Conservation (phyloP, 2,329 filamentous ascomycete genomes). For the Fusarium acutatum region DNA sequence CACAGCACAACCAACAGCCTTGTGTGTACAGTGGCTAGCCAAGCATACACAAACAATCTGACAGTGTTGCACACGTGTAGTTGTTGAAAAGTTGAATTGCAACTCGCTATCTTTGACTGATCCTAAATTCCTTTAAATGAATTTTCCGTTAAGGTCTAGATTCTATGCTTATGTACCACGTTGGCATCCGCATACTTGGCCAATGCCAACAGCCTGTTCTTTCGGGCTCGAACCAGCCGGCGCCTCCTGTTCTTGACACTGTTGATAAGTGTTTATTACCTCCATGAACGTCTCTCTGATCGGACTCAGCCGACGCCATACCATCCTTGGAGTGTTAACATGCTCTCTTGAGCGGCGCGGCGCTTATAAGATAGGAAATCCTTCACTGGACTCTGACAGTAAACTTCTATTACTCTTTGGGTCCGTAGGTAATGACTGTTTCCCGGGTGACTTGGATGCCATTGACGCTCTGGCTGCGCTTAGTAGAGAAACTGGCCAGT, state of each 20-base stretch:
- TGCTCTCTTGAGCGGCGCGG: slow-evolving; percentile 21
- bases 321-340: neutral
- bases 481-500: slow-evolving; percentile 32
- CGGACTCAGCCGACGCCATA: neutral
- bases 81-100: neutral
- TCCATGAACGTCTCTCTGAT: neutral
- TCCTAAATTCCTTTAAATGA: neutral
- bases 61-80: neutral
- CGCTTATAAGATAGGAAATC: neutral
- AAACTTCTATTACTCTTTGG: neutral
- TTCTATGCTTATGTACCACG: neutral
- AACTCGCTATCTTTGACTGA: neutral
- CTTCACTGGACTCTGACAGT: neutral
- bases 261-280: neutral
- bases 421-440: slow-evolving; percentile 36
- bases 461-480: slow-evolving; percentile 14
- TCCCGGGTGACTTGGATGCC: slow-evolving; percentile 41
- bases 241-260: neutral
- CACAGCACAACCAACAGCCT: neutral
- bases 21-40: neutral
- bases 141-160: neutral
- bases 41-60: neutral
- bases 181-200: neutral
- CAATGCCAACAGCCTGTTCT: neutral
- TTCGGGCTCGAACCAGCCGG: neutral